Percentiles rank a stretch among this genome's conserved stretches.
Evolutionary conservation across 2,329 filamentous ascomycete species (phyloP).

Genomic region (Diaporthe vexans): DNA sequence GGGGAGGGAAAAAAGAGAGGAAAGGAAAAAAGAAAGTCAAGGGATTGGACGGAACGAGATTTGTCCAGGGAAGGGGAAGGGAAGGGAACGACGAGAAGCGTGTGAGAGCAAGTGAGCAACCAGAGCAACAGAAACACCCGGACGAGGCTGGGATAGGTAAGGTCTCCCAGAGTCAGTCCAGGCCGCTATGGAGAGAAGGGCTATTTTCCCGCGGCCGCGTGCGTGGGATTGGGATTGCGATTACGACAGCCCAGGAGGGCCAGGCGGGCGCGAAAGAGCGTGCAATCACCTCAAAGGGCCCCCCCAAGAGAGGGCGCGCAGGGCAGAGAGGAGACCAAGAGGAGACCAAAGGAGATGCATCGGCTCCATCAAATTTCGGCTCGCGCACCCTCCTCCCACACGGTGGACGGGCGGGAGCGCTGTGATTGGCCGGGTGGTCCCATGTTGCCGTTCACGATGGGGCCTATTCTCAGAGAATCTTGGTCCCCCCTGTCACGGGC

Average conservation of each 20-base stretch:
- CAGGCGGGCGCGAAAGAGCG: conserved; percentile 21
- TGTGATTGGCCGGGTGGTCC: conserved; percentile 28
- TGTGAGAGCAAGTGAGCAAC: not conserved
- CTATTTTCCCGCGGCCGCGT: conserved; percentile 22
- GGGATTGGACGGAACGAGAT: conserved; percentile 23
- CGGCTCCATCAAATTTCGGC: conserved; percentile 35
- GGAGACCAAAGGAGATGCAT: conserved; percentile 27
- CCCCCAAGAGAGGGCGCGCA: not conserved
- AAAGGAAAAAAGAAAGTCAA: conserved; percentile 10
- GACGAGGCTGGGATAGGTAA: conserved; percentile 2
- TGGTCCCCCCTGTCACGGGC: conserved; percentile 32
- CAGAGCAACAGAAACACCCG: not conserved
- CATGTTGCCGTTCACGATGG: conserved; percentile 29
- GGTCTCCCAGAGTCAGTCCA: conserved; percentile 11
- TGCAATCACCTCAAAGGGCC: conserved; percentile 28
- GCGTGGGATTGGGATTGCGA: conserved; percentile 24
- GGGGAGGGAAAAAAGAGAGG: not conserved
- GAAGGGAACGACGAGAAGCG: conserved; percentile 9
- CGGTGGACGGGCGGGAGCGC: conserved; percentile 5
- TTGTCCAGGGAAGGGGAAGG: conserved; percentile 12
- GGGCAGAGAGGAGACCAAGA: not conserved
- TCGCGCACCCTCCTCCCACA: conserved; percentile 23
- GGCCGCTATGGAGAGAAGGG: conserved; percentile 11
- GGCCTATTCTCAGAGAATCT: conserved; percentile 22
- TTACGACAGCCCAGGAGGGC: conserved; percentile 32